Conservation (phyloP, 768 basidiomycete species). For the Xanthoconium stramineum region DNA sequence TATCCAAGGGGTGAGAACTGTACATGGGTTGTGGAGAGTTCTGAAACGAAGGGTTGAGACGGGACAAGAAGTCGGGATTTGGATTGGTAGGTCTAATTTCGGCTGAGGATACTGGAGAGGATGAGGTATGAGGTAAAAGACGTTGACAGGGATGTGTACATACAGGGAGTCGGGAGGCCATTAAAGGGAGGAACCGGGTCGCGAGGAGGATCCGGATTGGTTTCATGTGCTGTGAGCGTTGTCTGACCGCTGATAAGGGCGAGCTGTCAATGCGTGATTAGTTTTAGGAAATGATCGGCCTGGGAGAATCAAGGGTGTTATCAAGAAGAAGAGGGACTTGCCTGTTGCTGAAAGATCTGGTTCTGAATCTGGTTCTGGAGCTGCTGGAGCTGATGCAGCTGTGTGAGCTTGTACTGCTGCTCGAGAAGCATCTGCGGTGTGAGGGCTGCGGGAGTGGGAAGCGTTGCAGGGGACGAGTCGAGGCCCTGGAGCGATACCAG, state of each 20-base stretch:
- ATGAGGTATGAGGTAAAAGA: constrained; percentile 12
- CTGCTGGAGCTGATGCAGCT: constrained; percentile 75
- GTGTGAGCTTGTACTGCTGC: constrained; percentile 75
- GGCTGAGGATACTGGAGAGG: constrained; percentile 51
- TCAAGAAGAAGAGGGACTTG: constrained; percentile 30
- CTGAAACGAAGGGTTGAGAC: constrained; percentile 52
- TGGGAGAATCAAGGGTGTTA: background rate
- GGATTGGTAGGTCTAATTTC: constrained; percentile 61
- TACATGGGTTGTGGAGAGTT: constrained; percentile 27
- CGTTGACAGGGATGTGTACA: constrained; percentile 23
- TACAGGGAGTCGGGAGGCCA: constrained; percentile 70
- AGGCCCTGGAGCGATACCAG: constrained; percentile 50
- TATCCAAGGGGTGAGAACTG: constrained; percentile 24
- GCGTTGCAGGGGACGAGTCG: constrained; percentile 22
- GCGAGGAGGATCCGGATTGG: constrained; percentile 34
- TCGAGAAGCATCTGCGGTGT: constrained; percentile 58
- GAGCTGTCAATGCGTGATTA: constrained; percentile 42
- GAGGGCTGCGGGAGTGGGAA: constrained; percentile 22
- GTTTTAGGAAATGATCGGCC: constrained; percentile 7
- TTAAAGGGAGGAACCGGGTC: constrained; percentile 37
- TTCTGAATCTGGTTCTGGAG: constrained; percentile 82
- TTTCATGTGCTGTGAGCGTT: constrained; percentile 33
- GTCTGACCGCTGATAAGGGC: constrained; percentile 59
- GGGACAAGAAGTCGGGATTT: constrained; percentile 57
- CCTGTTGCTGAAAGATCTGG: constrained; percentile 90